Evolutionary conservation across 306 rosid genomes (phyloP).

Genomic region (Sesbania bispinosa): DNA sequence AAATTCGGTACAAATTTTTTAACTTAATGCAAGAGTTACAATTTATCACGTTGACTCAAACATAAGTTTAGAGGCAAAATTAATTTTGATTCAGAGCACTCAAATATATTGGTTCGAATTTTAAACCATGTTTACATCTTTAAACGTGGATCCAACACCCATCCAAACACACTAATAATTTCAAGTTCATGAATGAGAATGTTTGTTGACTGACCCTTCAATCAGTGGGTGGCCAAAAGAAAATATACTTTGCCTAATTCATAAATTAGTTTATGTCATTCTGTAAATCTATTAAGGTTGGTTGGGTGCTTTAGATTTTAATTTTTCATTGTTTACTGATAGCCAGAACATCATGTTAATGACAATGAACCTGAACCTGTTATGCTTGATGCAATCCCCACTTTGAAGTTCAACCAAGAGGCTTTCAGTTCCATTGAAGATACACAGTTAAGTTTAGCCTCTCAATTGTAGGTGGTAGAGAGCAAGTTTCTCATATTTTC

Average conservation of each 20-base stretch:
- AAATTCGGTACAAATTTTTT: too few species aligned
- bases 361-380: slow-evolving; percentile 71
- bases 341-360: slow-evolving; percentile 73
- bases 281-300: slow-evolving; percentile 4
- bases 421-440: slow-evolving; percentile 78
- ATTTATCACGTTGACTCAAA: too few species aligned
- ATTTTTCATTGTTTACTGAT: slow-evolving; percentile 58
- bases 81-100: too few species aligned
- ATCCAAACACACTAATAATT: too few species aligned
- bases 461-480: background rate
- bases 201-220: slow-evolving; percentile 9
- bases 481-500: background rate
- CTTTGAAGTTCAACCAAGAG: slow-evolving; percentile 76
- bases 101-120: too few species aligned
- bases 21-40: too few species aligned
- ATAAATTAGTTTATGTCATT: background rate
- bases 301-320: slow-evolving; percentile 33
- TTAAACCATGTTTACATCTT: too few species aligned
- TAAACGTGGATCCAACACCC: too few species aligned
- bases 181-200: background rate
- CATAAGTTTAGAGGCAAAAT: too few species aligned
- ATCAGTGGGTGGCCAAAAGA: background rate
- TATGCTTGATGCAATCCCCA: slow-evolving; percentile 86
- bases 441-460: slow-evolving; percentile 71
- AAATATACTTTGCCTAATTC: background rate